Base-by-base conservation (phyloP, 2,329 filamentous ascomycete genomes). In the Ophiostoma ulmi region DNA sequence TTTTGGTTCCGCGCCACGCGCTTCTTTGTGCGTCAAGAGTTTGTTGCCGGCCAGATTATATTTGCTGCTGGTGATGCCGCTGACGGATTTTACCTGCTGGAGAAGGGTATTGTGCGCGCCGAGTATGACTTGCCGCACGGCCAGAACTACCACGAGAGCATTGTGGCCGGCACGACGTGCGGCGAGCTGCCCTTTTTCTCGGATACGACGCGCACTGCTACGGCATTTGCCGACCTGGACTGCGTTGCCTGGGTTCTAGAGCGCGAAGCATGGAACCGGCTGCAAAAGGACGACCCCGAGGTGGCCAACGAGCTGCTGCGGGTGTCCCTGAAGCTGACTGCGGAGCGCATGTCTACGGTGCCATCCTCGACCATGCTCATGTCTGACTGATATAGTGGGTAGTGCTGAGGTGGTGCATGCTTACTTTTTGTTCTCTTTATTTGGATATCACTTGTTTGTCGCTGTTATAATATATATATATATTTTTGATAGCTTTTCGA, bases 111-210 rank as follows among this genome's bases (percentile, higher is more conserved):
- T 75, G 83, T 99, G 41, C 88, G 94, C 20, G 93, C 91, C 3
- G 94, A 97, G 76, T 98, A 99, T 78, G 87, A 94, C 73, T 85
- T 97, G 41, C 93, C 95, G 0, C 95, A 98, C 78, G 95, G 95
- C 0, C 73, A 73, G 68, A 87, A 86, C 75, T 91, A 96, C 75
- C 92, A 91, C 73, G 95, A 99, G 79, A 92, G 92, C 76, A 97
- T 98, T 70, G 90, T 97, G 0, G 92, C 94, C 0, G 95, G 95
- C 20, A 95, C 95, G 1, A 97, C 95, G 0, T 98, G 94, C 75
- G 95, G 95, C 48, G 95, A 99, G 81, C 80, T 99, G 69, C 95
- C 95, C 0, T 99, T 99, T 82, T 99, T 99, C 81, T 93, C 90
- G 2, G 92, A 96, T 76, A 98, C 94, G 1, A 84, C 87, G 69